Base-by-base conservation (phyloP, 306 rosid species). In the Prunus salicina region DNA sequence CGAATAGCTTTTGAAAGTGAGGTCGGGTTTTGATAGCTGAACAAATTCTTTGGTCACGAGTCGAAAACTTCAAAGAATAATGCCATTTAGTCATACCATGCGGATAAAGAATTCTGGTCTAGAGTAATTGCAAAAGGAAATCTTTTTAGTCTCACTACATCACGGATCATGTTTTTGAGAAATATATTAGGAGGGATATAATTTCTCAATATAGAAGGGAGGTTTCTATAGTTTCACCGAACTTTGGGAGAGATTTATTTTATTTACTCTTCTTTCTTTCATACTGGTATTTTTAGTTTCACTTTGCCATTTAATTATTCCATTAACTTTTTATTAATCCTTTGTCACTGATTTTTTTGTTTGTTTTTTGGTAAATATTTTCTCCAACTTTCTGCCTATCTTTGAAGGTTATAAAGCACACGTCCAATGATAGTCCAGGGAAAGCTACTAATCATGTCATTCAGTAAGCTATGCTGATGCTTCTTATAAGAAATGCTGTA, bases 401-500 rank as follows among this genome's bases (percentile, higher is more conserved):
- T 47, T 74, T 62, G 62, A 63, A 81, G 85, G 83, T 79, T 64
- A 78, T 78, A 66, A 86, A 79, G 78, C 83, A 82, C 60, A 70
- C 57, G 38, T 66, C 85, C 77, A 82, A 78, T 62, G 87, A 84
- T 78, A 83, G 84, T 79, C 78, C 47, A 56, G 83, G 64, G 77
- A 78, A 84, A 72, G 84, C 83, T 75, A 76, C 83, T 13, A 81
- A 76, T 73, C 78, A 64, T 65, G 83, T 72, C 62, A 80, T 84
- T 81, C 80, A 64, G 96, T 87, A 88, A 81, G 91, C 80, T 61
- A 55, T 60, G 71, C 82, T 78, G 61, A 64, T 79, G 75, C 74
- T 66, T 58, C 50, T 70, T 67, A 24, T 51, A 58, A 62, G 65
- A 16, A 61, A 34, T 61, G 47, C 32, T 60, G 18, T 38, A 50